A percentile compares a stretch with the other conserved stretches of the same genome.
Evolutionary conservation across 352 stramenopile genomes (phyloP).

Genomic region (Pythium vanterpoolii): DNA sequence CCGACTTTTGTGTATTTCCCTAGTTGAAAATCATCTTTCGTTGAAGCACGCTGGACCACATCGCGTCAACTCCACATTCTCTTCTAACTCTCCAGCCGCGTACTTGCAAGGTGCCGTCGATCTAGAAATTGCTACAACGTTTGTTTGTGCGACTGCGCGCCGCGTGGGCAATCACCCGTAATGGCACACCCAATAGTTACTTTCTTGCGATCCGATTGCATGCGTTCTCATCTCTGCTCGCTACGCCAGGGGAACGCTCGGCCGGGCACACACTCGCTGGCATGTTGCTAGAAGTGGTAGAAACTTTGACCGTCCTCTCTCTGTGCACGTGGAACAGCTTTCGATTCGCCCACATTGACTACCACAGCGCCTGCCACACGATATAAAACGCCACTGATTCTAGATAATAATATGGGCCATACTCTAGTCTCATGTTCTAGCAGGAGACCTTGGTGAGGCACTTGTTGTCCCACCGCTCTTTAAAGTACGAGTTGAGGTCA

Average conservation of each 20-base stretch:
- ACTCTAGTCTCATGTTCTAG: too few relatives aligned
- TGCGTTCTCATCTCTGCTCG: slow-evolving; percentile 27
- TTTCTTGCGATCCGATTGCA: slow-evolving; percentile 30
- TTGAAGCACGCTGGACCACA: too few relatives aligned
- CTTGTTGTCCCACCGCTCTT: slow-evolving; percentile 42
- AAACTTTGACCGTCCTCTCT: not conserved
- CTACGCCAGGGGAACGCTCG: slow-evolving; percentile 20
- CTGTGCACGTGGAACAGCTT: too few relatives aligned
- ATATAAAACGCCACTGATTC: too few relatives aligned
- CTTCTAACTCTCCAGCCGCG: not conserved
- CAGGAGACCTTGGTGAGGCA: too few relatives aligned
- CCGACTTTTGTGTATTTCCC: too few relatives aligned
- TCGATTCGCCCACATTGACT: too few relatives aligned
- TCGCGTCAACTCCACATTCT: not conserved
- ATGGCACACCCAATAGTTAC: slow-evolving; percentile 19
- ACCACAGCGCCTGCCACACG: too few relatives aligned
- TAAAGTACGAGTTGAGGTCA: slow-evolving; percentile 47
- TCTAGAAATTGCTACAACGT: not conserved
- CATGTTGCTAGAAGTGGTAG: not conserved
- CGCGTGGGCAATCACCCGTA: not conserved
- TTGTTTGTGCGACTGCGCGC: not conserved
- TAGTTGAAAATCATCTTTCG: too few relatives aligned
- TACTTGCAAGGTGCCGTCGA: not conserved
- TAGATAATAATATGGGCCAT: too few relatives aligned
- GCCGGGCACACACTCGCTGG: slow-evolving; percentile 13